These are phyloP conservation scores for Kodamaea jinghongensis DNA, from an alignment of 805 yeast species.

Conservation along the genomic window DNA sequence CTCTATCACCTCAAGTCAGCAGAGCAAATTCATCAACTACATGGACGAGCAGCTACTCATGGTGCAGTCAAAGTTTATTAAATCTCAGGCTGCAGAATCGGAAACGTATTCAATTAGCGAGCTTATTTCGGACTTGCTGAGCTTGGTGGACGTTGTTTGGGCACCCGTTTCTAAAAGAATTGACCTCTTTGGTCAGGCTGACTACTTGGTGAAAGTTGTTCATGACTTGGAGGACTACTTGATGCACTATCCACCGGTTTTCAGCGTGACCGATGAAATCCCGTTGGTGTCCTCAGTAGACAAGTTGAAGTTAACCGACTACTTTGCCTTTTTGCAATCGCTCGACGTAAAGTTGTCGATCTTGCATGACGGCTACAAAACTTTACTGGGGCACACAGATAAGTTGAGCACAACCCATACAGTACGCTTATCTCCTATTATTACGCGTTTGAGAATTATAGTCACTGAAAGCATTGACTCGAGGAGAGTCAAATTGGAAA, in stretches of 20 bases:
- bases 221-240: conserved; percentile 67
- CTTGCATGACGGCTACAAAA: conserved; percentile 30
- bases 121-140: conserved; percentile 45
- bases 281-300: conserved; percentile 9
- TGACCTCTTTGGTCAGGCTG: conserved; percentile 55
- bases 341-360: conserved; percentile 25
- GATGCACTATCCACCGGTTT: conserved; percentile 28
- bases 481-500: conserved; percentile 10
- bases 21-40: conserved; percentile 52
- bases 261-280: conserved; percentile 7
- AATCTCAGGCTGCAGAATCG: conserved; percentile 33
- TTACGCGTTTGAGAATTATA: conserved; percentile 48
- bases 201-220: conserved; percentile 59
- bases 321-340: conserved; percentile 37
- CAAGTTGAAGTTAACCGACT: conserved; percentile 14
- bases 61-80: conserved; percentile 53
- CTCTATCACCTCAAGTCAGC: conserved; percentile 38
- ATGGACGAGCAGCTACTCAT: conserved; percentile 53
- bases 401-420: conserved; percentile 47
- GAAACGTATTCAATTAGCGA: conserved; percentile 24
- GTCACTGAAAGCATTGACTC: conserved; percentile 29
- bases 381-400: conserved; percentile 18
- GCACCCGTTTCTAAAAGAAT: conserved; percentile 42
- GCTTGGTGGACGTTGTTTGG: conserved; percentile 59
- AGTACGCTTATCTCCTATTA: conserved; percentile 51